These are phyloP conservation scores for Peziza echinospora DNA, from an alignment of 495 filamentous ascomycete species.

Conservation along the genomic window DNA sequence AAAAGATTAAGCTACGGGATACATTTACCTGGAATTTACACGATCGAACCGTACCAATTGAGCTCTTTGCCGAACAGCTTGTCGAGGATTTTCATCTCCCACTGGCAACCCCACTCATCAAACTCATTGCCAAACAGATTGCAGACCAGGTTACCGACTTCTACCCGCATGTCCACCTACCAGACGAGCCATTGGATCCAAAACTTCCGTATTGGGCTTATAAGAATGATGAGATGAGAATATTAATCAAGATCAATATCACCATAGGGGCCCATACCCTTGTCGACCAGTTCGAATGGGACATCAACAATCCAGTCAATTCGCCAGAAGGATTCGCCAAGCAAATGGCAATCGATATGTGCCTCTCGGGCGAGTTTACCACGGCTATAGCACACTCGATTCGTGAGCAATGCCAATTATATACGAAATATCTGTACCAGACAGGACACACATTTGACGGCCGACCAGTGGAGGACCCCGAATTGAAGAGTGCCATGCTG, in stretches of 20 bases:
- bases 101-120: constrained; percentile 43
- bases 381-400: constrained; percentile 96
- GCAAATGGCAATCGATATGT: constrained; percentile 74
- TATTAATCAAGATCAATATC: constrained; percentile 86
- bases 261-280: constrained; percentile 89
- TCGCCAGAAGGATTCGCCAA: constrained; percentile 83
- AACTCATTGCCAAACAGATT: constrained; percentile 59
- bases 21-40: constrained; percentile 98
- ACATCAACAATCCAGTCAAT: constrained; percentile 85
- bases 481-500: constrained; percentile 65
- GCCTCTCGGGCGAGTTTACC: constrained; percentile 83
- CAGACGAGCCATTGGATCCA: constrained; percentile 78
- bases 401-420: constrained; percentile 82
- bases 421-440: constrained; percentile 81
- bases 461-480: constrained; percentile 73
- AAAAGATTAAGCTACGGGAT: constrained; percentile 86
- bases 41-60: constrained; percentile 55
- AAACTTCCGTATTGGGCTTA: constrained; percentile 80
- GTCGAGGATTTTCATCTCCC: constrained; percentile 80
- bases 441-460: constrained; percentile 89
- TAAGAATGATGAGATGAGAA: constrained; percentile 97
- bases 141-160: constrained; percentile 82
- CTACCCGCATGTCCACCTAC: constrained; percentile 70
- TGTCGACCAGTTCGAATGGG: constrained; percentile 97
- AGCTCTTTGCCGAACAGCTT: constrained; percentile 67